Evolutionary conservation across 139 green algal species (phyloP), one percentile per base, ranked within the genome.

Genomic region (Chlorella sorokiniana): DNA sequence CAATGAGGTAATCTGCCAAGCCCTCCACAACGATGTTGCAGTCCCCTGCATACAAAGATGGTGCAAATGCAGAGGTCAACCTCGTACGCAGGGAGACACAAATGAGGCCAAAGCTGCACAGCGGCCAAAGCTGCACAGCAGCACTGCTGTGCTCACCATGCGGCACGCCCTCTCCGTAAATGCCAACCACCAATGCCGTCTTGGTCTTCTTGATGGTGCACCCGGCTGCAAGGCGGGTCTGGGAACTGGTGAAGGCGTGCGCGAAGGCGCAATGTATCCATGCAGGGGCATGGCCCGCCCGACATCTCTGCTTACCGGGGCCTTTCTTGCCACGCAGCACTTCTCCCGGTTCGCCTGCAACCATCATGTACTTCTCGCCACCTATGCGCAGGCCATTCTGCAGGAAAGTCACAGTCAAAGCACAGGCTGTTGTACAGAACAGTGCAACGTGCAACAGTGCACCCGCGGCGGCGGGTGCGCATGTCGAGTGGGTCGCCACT

Each of bases 131-230:
- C 63, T 42, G 33, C 4, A 6, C 38, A 45, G 18, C 31, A 37
- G 38, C 65, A 40, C 4, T 41, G 40, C n/a, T 27, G 22, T 25
- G 7, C 62, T 94, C 91, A 23, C 84, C 91, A 27, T 90, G 84
- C 70, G 90, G 86, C 29, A 92, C 89, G 9, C 87, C 89, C 71
- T 93, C 83, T 18, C 78, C 71, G 76, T 96, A 95, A 35, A 94
- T 90, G 59, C 93, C 93, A 48, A 95, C 76, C 16, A 96, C 89
- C 40, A 96, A 42, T 0, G 89, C 92, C n/a, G 81, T 91, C 27
- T 74, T 87, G 37, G 91, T 95, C 83, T 93, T 93, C 83, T 94
- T 95, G 70, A 95, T 85, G n/a, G 87, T 93, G 27, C 88, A 85
- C 7, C 92, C 92, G 33, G 73, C 87, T 63, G 83, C 81, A 76